These are phyloP conservation scores for Henckelia pumila DNA, from an alignment of 257 asterid species.

Conservation along the genomic window DNA sequence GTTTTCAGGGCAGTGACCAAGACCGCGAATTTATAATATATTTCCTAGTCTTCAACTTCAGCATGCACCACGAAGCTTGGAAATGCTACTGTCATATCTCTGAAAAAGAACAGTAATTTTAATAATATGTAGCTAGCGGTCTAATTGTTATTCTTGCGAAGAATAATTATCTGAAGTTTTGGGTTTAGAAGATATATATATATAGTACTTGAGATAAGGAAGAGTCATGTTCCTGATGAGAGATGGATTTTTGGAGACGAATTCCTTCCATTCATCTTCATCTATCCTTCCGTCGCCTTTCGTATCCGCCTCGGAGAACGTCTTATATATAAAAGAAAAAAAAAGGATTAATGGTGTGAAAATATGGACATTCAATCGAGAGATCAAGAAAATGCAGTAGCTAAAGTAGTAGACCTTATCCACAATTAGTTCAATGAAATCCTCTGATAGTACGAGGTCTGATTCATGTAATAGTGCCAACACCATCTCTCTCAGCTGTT, in stretches of 20 bases:
- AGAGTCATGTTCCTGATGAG: slow-evolving; percentile 69
- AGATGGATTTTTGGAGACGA: slow-evolving; percentile 54
- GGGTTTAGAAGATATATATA: neutral
- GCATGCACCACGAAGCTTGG: slow-evolving; percentile 68
- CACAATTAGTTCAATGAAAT: slow-evolving; percentile 63
- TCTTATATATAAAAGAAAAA: slow-evolving; percentile 35
- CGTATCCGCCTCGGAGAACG: slow-evolving; percentile 67
- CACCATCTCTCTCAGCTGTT: slow-evolving; percentile 89
- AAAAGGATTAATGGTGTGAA: neutral
- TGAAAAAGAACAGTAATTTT: slow-evolving; percentile 20
- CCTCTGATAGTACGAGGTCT: slow-evolving; percentile 77
- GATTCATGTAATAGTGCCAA: slow-evolving; percentile 81
- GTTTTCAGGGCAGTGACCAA: too few relatives aligned
- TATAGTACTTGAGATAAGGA: slow-evolving; percentile 62
- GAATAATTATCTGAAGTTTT: too few relatives aligned
- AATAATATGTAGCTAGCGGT: neutral
- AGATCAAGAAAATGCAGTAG: neutral
- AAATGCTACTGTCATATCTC: slow-evolving; percentile 77
- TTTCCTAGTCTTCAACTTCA: slow-evolving; percentile 60
- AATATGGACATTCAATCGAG: neutral
- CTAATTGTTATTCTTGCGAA: too few relatives aligned
- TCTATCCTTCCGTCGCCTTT: slow-evolving; percentile 65
- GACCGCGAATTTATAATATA: slow-evolving; percentile 32
- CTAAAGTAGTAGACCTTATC: slow-evolving; percentile 52
- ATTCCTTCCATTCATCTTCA: slow-evolving; percentile 66